Evolutionary conservation across 1,139 yeast genomes (phyloP), one percentile per base, ranked within the genome.

Genomic region (Sugiyamaella paludigena): DNA sequence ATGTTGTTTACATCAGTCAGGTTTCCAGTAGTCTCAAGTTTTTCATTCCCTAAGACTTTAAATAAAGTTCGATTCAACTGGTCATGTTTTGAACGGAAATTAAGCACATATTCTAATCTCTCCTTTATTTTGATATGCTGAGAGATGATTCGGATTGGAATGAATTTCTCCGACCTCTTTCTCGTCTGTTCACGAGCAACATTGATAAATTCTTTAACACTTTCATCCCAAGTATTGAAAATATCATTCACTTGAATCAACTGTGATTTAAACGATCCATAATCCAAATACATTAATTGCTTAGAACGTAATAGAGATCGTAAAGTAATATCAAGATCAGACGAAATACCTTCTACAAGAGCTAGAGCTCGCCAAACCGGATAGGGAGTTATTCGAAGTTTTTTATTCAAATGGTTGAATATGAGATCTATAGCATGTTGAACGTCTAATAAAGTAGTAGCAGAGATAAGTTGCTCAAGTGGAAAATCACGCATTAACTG

Each of bases 141-240:
- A 15, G 81, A 76, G 32, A 73, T 71, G 12, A 87, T 74, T 54
- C 83, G 77, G 13, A 87, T 78, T 27, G 84, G 77, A 30, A 84
- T 76, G 62, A 85, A 85, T 55, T 81, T 83, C 50, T 87, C 95
- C 12, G 81, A 79, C 41, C 95, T 71, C 61, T 83, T 87, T 52
- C 97, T 73, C 33, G 86, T 72, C 10, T 86, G 68, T 56, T 89
- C 97, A 55, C 98, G 75, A 0, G 88, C 77, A 43, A 86, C 64
- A 48, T 72, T 76, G 48, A 73, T 79, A 67, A 79, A 84, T 63
- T 71, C 85, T 63, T 74, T 80, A 52, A 71, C 66, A 54, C 70
- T 75, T 54, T 70, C 73, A 37, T 81, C 84, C 76, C 83, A 76
- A 1, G 71, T 62, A 2, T 61, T 65, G 32, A 78, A 68, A 0